A percentile compares a stretch with the other conserved stretches of the same genome.
These are phyloP conservation scores for Rhododendron vialii DNA, from an alignment of 148 eudicot genomes.

Conservation along the genomic window DNA sequence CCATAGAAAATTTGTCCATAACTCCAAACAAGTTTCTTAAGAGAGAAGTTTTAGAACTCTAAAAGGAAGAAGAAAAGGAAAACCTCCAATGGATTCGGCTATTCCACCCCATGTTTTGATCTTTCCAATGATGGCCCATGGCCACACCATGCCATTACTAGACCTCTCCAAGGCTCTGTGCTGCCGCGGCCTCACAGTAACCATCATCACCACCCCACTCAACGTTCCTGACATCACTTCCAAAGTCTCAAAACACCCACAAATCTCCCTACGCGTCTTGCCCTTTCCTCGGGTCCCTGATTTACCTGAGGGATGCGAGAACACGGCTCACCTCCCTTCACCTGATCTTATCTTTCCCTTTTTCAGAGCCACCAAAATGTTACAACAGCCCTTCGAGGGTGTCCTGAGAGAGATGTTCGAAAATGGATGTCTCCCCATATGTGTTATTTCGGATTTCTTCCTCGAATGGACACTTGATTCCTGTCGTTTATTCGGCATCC, in stretches of 20 bases:
- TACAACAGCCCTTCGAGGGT: not conserved
- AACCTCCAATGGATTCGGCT: not conserved
- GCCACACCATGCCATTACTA: not conserved
- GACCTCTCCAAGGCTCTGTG: constrained; percentile 4
- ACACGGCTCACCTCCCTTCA: not conserved
- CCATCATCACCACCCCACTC: not conserved
- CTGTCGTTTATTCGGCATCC: not conserved
- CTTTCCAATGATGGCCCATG: not conserved
- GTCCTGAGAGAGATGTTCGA: not conserved
- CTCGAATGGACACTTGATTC: not conserved
- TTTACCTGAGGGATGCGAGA: not conserved
- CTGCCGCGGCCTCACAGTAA: not conserved
- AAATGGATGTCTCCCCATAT: not conserved
- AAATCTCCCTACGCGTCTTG: not conserved
- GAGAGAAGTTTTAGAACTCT: not conserved
- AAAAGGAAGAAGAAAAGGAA: not conserved
- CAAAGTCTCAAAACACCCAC: not conserved
- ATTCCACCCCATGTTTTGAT: not conserved
- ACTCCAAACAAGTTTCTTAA: not conserved
- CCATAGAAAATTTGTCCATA: not conserved
- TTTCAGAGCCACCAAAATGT: not conserved
- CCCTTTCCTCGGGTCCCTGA: not conserved
- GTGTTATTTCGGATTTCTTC: not conserved
- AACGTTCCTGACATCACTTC: not conserved
- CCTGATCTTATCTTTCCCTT: not conserved